These are phyloP conservation scores for Talaromyces albobiverticillius DNA, from an alignment of 2,329 filamentous ascomycete species.

Conservation along the genomic window DNA sequence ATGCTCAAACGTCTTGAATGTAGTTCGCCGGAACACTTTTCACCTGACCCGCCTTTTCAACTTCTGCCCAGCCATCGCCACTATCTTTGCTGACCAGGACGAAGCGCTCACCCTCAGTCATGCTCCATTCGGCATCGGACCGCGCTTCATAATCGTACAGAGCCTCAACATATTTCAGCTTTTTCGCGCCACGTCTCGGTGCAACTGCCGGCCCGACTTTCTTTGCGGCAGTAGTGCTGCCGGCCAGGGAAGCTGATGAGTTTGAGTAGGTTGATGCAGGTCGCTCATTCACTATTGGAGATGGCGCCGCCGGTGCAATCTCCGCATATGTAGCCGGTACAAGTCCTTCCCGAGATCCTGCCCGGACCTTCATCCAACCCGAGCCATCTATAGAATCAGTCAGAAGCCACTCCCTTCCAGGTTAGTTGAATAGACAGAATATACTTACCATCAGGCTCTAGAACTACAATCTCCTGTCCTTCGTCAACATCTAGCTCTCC, in stretches of 20 bases:
- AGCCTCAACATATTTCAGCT: conserved; percentile 88
- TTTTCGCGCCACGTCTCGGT: conserved; percentile 86
- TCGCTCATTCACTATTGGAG: conserved; percentile 47
- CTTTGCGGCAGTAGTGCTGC: conserved; percentile 58
- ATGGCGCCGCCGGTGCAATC: conserved; percentile 49
- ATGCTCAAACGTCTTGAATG: conserved; percentile 69
- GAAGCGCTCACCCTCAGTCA: conserved; percentile 87
- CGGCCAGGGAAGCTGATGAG: conserved; percentile 66
- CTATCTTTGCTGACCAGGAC: conserved; percentile 83
- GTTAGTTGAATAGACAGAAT: neutral
- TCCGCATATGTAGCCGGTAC: conserved; percentile 88
- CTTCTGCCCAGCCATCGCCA: conserved; percentile 95
- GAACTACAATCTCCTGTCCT: conserved; percentile 70
- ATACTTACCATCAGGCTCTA: conserved; percentile 85
- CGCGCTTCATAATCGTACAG: conserved; percentile 88
- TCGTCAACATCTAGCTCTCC: conserved; percentile 81
- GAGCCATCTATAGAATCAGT: conserved; percentile 65
- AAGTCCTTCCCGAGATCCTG: conserved; percentile 70
- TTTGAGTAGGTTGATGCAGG: conserved; percentile 76
- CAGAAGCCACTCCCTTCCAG: no score
- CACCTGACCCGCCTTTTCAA: conserved; percentile 82
- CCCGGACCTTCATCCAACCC: conserved; percentile 85
- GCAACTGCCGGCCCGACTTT: conserved; percentile 92
- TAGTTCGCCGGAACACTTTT: conserved; percentile 95
- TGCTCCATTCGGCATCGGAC: conserved; percentile 82